These are phyloP conservation scores for Rhizopus arrhizus DNA, from an alignment of 371 early-diverging fungal genomes.

Conservation along the genomic window DNA sequence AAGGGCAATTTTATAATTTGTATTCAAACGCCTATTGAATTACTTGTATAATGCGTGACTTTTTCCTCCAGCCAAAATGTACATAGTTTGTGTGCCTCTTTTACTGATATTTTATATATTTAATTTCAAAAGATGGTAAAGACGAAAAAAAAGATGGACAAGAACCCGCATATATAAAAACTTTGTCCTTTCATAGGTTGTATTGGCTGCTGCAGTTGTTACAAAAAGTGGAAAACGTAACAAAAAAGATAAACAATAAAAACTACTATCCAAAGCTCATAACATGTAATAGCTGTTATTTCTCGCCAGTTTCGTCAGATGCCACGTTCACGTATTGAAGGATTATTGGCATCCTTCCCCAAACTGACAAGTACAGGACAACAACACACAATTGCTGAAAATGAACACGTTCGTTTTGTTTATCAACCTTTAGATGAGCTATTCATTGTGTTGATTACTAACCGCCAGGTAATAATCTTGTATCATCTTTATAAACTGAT, in stretches of 20 bases:
- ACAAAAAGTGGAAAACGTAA: conserved; percentile 94
- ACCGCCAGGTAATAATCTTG: conserved; percentile 50
- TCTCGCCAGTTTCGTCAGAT: conserved; percentile 97
- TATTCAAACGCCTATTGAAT: conserved; percentile 6
- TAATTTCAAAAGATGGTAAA: conserved; percentile 3
- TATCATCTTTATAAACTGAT: background rate
- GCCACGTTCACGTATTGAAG: conserved; percentile 96
- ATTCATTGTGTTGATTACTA: conserved; percentile 89
- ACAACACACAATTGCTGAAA: conserved; percentile 97
- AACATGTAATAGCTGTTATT: conserved; percentile 72
- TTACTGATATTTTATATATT: background rate
- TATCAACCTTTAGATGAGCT: conserved; percentile 96
- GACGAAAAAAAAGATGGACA: background rate
- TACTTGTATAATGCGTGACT: background rate
- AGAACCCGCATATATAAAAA: background rate
- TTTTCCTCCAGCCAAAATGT: background rate
- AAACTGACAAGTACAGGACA: conserved; percentile 88
- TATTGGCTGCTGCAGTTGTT: conserved; percentile 88
- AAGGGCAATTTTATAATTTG: background rate
- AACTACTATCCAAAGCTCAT: conserved; percentile 1
- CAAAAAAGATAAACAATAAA: background rate
- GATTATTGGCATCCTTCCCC: conserved; percentile 93
- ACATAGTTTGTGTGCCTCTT: background rate
- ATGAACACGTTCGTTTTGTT: conserved; percentile 94
- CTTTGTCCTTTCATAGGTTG: conserved; percentile 58